Evolutionary conservation across 2,329 filamentous ascomycete species (phyloP).

Genomic region (Penicillium sp.): DNA sequence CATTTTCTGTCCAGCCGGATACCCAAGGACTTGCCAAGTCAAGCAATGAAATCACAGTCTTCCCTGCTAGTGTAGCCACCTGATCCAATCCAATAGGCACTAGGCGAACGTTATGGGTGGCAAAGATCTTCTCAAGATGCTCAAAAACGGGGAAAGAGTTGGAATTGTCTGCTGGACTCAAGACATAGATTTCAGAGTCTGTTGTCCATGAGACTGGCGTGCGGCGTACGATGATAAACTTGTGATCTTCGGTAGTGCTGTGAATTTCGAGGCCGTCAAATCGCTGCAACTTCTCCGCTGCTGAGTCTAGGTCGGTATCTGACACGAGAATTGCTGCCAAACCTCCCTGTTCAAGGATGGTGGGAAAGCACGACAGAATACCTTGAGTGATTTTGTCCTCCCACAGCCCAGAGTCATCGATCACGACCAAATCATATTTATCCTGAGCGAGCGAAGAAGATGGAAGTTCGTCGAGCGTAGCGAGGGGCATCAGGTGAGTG

Average conservation of each 20-base stretch:
- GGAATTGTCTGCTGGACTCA: constrained; percentile 4
- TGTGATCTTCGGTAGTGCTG: constrained; percentile 12
- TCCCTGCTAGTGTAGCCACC: constrained; percentile 9
- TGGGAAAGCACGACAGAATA: constrained; percentile 8
- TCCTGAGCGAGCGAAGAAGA: constrained; percentile 8
- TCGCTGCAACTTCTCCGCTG: constrained; percentile 3
- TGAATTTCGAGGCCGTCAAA: constrained; percentile 13
- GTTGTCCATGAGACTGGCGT: constrained; percentile 15
- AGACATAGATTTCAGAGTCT: constrained; percentile 16
- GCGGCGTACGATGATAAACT: constrained; percentile 14
- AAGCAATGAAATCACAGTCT: constrained; percentile 23
- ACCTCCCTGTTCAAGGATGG: constrained; percentile 10
- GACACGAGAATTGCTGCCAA: constrained; percentile 14
- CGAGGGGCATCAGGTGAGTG: constrained; percentile 1
- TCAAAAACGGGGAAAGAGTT: constrained; percentile 6
- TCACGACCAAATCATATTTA: constrained; percentile 14
- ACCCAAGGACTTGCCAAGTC: constrained; percentile 19
- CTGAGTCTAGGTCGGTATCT: constrained; percentile 1
- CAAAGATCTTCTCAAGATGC: constrained; percentile 14
- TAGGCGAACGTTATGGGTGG: constrained; percentile 13
- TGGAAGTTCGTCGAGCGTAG: constrained; percentile 6
- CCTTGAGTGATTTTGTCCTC: not conserved
- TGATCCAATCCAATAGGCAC: constrained; percentile 14
- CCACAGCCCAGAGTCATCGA: constrained; percentile 16
- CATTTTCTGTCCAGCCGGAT: constrained; percentile 7